These are phyloP conservation scores for button mushroom (Agaricus bisporus) DNA, from an alignment of 768 basidiomycete genomes.

Conservation along the genomic window DNA sequence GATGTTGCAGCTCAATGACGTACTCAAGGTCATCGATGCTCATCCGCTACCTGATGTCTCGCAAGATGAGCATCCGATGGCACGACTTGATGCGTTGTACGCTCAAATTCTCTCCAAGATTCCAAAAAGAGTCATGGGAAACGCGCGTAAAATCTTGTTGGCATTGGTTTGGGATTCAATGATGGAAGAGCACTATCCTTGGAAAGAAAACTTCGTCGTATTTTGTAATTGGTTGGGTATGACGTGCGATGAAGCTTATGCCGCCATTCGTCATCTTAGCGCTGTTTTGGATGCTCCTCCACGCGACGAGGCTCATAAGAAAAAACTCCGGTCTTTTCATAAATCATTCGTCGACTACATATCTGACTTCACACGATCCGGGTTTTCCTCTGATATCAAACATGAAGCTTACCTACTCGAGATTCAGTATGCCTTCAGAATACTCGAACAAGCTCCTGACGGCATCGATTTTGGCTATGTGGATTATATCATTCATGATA, in stretches of 20 bases:
- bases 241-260: background rate
- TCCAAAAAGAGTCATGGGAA: background rate
- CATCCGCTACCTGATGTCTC: background rate
- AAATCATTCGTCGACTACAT: background rate
- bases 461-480: too few relatives aligned
- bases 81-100: slow-evolving; percentile 7
- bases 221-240: background rate
- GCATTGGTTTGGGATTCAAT: background rate
- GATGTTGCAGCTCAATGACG: background rate
- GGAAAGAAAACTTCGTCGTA: too few relatives aligned
- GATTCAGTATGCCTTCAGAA: background rate
- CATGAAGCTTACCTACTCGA: background rate
- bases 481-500: too few relatives aligned
- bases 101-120: background rate
- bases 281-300: background rate
- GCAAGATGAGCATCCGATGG: background rate
- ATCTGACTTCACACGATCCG: background rate
- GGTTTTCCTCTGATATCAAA: background rate
- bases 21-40: background rate
- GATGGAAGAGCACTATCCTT: too few relatives aligned
- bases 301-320: background rate
- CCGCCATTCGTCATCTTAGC: background rate
- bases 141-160: background rate
- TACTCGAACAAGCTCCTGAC: too few relatives aligned
- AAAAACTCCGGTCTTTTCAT: background rate